Base-by-base conservation (phyloP, 441 rosid genomes). In the Eruca vesicaria region DNA sequence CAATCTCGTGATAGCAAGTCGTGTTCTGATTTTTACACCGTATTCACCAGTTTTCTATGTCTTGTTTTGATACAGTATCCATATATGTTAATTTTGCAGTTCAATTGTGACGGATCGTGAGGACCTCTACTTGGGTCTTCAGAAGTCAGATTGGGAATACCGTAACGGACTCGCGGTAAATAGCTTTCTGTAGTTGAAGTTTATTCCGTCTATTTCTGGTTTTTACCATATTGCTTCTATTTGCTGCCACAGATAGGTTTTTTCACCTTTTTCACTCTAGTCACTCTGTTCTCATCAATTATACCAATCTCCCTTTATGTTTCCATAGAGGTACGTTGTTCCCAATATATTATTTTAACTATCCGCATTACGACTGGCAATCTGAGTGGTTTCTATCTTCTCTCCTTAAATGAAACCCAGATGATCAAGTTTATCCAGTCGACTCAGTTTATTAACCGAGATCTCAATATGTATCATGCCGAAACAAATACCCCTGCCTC, bases 361-460 rank as follows among this genome's bases (percentile, higher is more conserved):
- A 1, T 33, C 36, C 2, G 36, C 36, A 33, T 7, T 33, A 33
- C 36, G 36, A 33, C 36, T 9, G 36, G 36, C 36, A 33, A 33
- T 33, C 10, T 67, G 55, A 74, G 9, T 63, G 66, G 18, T 62
- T 12, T 50, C 57, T 73, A n/a, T 33, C 38, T 78, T 38, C 55
- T 28, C 69, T 21, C 71, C 71, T 56, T 69, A 61, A 77, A 71
- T 31, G 64, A 28, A 66, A 69, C 82, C 75, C 85, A 96, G 99
- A 96, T 92, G 94, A 89, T 96, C 86, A 96, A 96, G 84, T 88
- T 94, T 81, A 90, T 96, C 74, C 99, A 96, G 84, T 90, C 88
- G 76, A 92, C 98, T 38, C 98, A 90, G 81, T 92, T 80, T 84
- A 96, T 96, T 61, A 96, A 94, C 88, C 90, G 86, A 85, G 99